phyloP scores from a whole-genome alignment of 208 protist species.

The Crithidia bombi region DNA sequence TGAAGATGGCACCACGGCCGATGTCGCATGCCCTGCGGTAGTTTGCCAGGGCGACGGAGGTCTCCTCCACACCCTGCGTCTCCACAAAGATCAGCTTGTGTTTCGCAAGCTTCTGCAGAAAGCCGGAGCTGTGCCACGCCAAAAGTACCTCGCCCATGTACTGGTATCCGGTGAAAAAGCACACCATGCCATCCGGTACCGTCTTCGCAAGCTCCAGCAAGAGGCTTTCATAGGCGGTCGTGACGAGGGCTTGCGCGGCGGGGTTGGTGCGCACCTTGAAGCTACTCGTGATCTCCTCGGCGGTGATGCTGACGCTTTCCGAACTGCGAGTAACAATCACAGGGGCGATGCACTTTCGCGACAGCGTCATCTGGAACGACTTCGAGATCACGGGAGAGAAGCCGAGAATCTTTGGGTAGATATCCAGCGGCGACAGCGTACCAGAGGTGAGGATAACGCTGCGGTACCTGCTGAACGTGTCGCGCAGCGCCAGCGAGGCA shows the following conservation, averaged over 20 bases:
- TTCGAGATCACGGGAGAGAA: slow-evolving; percentile 95
- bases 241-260: slow-evolving; percentile 88
- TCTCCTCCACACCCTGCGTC: slow-evolving; percentile 97
- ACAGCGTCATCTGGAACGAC: slow-evolving; percentile 96
- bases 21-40: slow-evolving; percentile 98
- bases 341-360: slow-evolving; percentile 95
- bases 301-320: slow-evolving; percentile 88
- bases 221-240: slow-evolving; percentile 96
- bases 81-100: slow-evolving; percentile 99
- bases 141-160: slow-evolving; percentile 95
- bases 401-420: slow-evolving; percentile 98
- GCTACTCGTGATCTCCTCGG: slow-evolving; percentile 90
- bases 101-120: slow-evolving; percentile 92
- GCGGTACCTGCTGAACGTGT: slow-evolving; percentile 94
- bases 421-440: slow-evolving; percentile 98
- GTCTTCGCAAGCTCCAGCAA: slow-evolving; percentile 93
- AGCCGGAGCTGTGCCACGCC: slow-evolving; percentile 92
- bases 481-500: slow-evolving; percentile 97
- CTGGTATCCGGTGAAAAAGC: slow-evolving; percentile 97
- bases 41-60: slow-evolving; percentile 96
- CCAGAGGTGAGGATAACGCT: slow-evolving; percentile 98
- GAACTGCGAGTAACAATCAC: slow-evolving; percentile 92
- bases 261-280: slow-evolving; percentile 88
- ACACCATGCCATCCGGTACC: slow-evolving; percentile 98
- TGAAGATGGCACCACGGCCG: slow-evolving; percentile 98